Conservation (phyloP, 2,329 filamentous ascomycete genomes). For the Lojkania enalia region DNA sequence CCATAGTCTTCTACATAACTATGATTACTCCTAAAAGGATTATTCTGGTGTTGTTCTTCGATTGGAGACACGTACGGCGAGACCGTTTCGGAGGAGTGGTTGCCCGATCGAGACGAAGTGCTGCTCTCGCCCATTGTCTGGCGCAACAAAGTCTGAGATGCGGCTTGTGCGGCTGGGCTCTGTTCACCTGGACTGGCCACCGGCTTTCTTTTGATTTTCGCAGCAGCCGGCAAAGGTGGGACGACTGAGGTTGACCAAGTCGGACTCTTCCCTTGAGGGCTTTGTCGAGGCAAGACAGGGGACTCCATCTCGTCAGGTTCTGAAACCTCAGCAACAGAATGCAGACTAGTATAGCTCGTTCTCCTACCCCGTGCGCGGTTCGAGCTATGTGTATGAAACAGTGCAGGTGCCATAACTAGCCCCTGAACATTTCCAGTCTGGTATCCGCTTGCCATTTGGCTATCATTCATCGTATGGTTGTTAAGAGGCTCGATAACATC, state of each 20-base stretch:
- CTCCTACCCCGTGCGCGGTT: constrained; percentile 37
- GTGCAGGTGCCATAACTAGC: constrained; percentile 15
- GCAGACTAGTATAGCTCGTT: constrained; percentile 36
- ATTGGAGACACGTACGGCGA: constrained; percentile 6
- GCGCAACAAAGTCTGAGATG: background rate
- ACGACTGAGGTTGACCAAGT: constrained; percentile 5
- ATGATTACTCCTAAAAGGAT: constrained; percentile 33
- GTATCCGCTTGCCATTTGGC: background rate
- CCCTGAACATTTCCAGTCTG: background rate
- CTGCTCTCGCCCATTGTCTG: background rate
- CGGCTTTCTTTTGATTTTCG: constrained; percentile 34
- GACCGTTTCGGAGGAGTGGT: background rate
- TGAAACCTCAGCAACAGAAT: constrained; percentile 36
- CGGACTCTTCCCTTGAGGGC: constrained; percentile 7
- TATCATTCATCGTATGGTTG: background rate
- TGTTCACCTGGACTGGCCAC: constrained; percentile 8
- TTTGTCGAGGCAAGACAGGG: constrained; percentile 16
- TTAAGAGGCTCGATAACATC: constrained; percentile 27
- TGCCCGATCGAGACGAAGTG: constrained; percentile 6
- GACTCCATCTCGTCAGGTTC: constrained; percentile 38
- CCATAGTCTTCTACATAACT: constrained; percentile 39
- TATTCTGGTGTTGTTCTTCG: constrained; percentile 11
- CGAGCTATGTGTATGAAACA: constrained; percentile 40
- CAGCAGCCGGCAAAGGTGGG: constrained; percentile 17
- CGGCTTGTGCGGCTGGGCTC: constrained; percentile 11